Evolutionary conservation across 2,329 filamentous ascomycete genomes (phyloP), one percentile per base, ranked within the genome.

Genomic region (Colletotrichum sp.): DNA sequence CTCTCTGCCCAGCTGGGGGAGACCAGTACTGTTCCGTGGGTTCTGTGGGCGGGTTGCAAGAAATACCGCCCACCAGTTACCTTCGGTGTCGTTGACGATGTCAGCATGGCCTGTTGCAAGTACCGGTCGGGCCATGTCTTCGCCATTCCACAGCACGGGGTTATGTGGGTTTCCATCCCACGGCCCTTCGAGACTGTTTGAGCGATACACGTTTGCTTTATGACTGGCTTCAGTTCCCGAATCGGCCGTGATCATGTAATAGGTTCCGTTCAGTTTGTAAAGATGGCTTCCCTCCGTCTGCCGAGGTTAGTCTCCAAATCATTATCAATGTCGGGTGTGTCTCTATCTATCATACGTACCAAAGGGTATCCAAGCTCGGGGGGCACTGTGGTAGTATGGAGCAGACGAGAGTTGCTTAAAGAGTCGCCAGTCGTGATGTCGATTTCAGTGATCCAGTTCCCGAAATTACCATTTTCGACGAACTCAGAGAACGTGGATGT

Each of bases 291-390:
- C 77, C 11, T 78, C 77, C 6, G 75, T 77, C 73, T 72, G 13
- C 1, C 0, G 8, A n/a, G 12, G 39, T 70, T 1, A 70, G 57
- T 19, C 68, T 81, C 85, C 19, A 66, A 74, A 5, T 79, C 81
- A 27, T 80, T 78, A 44, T 81, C 82, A 78, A 36, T 6, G 34
- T 0, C 13, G n/a, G 19, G 2, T 11, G 32, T 9, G 1, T 39
- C 2, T 19, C n/a, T 9, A 11, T 22, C 4, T 36, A 3, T 3
- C 15, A 3, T 82, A 86, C 8, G 82, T 79, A 9, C 87, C 85
- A 15, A 84, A 85, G 22, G 79, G 66, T 8, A 89, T 79, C 69
- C 76, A 22, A 77, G 65, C 11, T 77, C 76, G 11, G 68, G 72
- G 1, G 76, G 76, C 4, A 78, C 77, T 6, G 75, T 78, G 5